Evolutionary conservation across 495 filamentous ascomycete species (phyloP).

Genomic region (Annulohypoxylon moriforme): DNA sequence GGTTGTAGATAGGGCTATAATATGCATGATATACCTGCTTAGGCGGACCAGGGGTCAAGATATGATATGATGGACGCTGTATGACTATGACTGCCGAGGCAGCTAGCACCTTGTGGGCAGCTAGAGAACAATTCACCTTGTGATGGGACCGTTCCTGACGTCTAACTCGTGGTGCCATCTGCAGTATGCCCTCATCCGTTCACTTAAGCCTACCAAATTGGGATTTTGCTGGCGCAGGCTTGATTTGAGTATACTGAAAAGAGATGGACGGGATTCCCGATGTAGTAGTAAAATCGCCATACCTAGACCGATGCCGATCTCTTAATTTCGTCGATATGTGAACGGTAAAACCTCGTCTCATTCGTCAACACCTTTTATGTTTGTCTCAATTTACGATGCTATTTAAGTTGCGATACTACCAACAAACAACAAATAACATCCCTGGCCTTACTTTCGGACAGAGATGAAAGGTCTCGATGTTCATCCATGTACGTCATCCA

Average conservation of each 20-base stretch:
- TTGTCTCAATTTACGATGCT: slow-evolving; percentile 16
- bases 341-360: not conserved
- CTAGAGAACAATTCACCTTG: not conserved
- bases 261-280: not conserved
- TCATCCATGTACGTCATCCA: slow-evolving; percentile 34
- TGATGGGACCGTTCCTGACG: slow-evolving; percentile 6
- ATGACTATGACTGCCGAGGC: not conserved
- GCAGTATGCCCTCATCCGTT: not conserved
- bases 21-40: slow-evolving; percentile 11
- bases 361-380: not conserved
- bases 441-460: slow-evolving; percentile 3
- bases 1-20: slow-evolving; percentile 23
- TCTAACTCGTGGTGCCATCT: not conserved
- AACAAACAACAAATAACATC: slow-evolving; percentile 15
- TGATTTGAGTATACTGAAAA: not conserved
- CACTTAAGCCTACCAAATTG: not conserved
- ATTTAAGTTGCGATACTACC: slow-evolving; percentile 7
- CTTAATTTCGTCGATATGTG: not conserved
- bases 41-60: slow-evolving; percentile 2
- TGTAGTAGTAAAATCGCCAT: not conserved
- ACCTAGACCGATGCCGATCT: not conserved
- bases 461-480: slow-evolving; percentile 27
- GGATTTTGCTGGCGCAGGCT: not conserved
- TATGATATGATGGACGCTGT: slow-evolving; percentile 12
- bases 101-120: no score